Evolutionary conservation across 2,329 filamentous ascomycete species (phyloP), one percentile per base, ranked within the genome.

Genomic region (Cladosporium sp.): DNA sequence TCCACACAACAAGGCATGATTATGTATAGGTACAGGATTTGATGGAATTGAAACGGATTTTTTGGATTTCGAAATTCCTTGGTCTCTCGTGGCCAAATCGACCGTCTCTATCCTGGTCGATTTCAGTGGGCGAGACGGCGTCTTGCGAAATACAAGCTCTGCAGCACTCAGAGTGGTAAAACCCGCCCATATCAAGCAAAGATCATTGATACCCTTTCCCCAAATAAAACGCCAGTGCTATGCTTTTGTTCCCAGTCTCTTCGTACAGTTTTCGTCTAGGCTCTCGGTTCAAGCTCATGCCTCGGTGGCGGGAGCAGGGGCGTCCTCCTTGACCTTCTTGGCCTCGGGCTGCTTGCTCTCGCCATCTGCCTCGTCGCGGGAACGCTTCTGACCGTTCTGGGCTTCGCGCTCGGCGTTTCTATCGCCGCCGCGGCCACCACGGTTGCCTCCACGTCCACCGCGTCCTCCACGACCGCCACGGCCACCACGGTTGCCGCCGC

Each of bases 361-460:
- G 9, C 52, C 60, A 17, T 62, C 60, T 9, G 49, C 49, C 28
- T 59, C 49, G 20, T 54, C 49, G 42, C 55, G 55, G 20, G 40
- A 58, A 34, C 55, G 47, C 42, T 47, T 50, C 49, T 37, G 36
- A 22, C 61, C 56, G 40, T 43, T 56, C 55, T 66, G 30, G 30
- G 30, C 30, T 12, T 34, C 30, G 7, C 42, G 45, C 47, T 61
- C 59, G 34, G 39, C 55, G 50, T 62, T 62, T n/a, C 62, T 60
- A 47, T 62, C 59, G 51, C 60, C 47, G 47, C 57, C 57, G 50
- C 61, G 55, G 20, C 56, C 60, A 14, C 55, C 60, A 30, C 61
- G 59, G 28, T 60, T 57, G 42, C 59, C 61, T 14, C 60, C 70
- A 47, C 70, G 67, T 50, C 67, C 63, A 50, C 67, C 65, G 37